phyloP scores from a whole-genome alignment of 1,284 basidiomycete genomes.

The Sphagnurus paluster region DNA sequence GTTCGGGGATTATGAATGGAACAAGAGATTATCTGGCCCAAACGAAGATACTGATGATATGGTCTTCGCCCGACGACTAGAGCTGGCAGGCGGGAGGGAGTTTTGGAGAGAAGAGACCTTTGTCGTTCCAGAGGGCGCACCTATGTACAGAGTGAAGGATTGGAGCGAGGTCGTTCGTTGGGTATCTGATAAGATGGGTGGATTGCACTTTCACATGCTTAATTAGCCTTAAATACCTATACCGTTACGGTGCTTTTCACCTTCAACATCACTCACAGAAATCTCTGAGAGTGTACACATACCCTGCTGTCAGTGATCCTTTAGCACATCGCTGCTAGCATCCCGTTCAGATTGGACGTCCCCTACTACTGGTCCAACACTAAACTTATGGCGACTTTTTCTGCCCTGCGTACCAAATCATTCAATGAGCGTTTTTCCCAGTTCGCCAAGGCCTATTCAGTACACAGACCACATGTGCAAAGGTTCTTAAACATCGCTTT shows the following conservation, averaged over 20 bases:
- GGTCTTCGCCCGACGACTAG: slow-evolving; percentile 57
- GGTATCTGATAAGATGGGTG: slow-evolving; percentile 31
- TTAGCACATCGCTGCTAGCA: neutral
- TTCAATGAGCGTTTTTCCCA: slow-evolving; percentile 36
- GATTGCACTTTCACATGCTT: slow-evolving; percentile 14
- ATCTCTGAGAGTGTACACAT: neutral
- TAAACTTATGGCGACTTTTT: slow-evolving; percentile 28
- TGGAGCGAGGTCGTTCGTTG: slow-evolving; percentile 58
- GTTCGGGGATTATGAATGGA: slow-evolving; percentile 81
- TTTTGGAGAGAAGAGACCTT: slow-evolving; percentile 60
- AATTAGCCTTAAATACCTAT: too few relatives aligned
- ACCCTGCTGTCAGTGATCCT: neutral
- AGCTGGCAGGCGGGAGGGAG: slow-evolving; percentile 45
- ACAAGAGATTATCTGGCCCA: slow-evolving; percentile 49
- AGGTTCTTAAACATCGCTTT: slow-evolving; percentile 64
- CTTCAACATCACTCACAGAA: too few relatives aligned
- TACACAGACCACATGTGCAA: slow-evolving; percentile 70
- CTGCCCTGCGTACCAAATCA: slow-evolving; percentile 30
- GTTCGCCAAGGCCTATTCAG: slow-evolving; percentile 53
- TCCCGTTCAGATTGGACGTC: neutral
- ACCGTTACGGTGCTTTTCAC: too few relatives aligned
- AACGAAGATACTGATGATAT: slow-evolving; percentile 51
- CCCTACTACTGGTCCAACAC: neutral
- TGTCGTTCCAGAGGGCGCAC: slow-evolving; percentile 42
- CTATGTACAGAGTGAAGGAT: slow-evolving; percentile 49